phyloP scores from a whole-genome alignment of 345 rosid species.

The Cochlearia excelsa region DNA sequence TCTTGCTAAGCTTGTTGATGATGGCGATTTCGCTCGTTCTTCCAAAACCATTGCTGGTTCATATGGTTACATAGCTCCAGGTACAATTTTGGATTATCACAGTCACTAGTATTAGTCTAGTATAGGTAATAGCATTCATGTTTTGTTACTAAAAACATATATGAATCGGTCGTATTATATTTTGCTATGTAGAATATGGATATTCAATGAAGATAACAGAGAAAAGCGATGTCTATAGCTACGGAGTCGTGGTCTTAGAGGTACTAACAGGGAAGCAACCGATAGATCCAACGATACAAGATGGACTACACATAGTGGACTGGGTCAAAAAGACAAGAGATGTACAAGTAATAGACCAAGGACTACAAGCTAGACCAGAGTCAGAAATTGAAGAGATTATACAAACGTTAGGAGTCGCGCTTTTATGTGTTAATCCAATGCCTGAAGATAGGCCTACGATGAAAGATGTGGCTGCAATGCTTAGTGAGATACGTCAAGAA shows the following conservation, averaged over 20 bases:
- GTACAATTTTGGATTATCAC: slow-evolving; percentile 34
- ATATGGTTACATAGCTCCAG: slow-evolving; percentile 96
- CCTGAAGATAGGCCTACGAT: slow-evolving; percentile 67
- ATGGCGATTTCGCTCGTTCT: slow-evolving; percentile 69
- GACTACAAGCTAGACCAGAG: slow-evolving; percentile 46
- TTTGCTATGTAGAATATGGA: slow-evolving; percentile 54
- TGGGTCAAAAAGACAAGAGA: slow-evolving; percentile 61
- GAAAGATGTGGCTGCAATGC: slow-evolving; percentile 74
- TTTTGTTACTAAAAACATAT: slow-evolving; percentile 2
- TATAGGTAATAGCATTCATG: no score
- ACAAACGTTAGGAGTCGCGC: slow-evolving; percentile 64
- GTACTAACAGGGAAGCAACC: slow-evolving; percentile 87
- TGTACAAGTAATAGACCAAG: slow-evolving; percentile 44
- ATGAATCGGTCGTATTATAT: background rate
- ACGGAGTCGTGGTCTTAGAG: slow-evolving; percentile 80
- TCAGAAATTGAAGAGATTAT: slow-evolving; percentile 60
- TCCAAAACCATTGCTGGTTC: slow-evolving; percentile 92
- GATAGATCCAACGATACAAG: slow-evolving; percentile 77
- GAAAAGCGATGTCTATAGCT: slow-evolving; percentile 88
- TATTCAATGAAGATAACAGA: slow-evolving; percentile 87
- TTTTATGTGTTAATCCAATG: slow-evolving; percentile 55
- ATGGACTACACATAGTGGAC: slow-evolving; percentile 71
- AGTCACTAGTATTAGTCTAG: background rate
- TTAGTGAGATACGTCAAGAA: slow-evolving; percentile 58
- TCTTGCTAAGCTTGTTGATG: slow-evolving; percentile 77